A percentile compares a stretch with the other conserved stretches of the same genome.
These are phyloP conservation scores for Parietaria judaica DNA, from an alignment of 306 rosid species.

Conservation along the genomic window DNA sequence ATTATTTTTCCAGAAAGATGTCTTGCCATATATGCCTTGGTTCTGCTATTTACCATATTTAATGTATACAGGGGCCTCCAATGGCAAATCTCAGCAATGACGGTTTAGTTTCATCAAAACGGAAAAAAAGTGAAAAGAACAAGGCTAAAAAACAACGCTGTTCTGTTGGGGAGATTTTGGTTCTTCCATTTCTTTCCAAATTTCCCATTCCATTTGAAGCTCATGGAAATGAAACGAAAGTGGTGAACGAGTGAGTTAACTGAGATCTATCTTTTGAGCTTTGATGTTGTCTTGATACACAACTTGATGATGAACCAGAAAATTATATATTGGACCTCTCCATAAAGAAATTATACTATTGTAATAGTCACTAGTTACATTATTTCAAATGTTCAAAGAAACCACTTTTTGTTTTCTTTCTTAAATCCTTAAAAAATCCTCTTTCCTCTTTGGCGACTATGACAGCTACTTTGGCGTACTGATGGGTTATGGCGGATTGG, in stretches of 20 bases:
- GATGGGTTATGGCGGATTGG: slow-evolving; percentile 75
- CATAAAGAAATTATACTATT: no score
- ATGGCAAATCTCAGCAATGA: slow-evolving; percentile 28
- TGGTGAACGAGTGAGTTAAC: slow-evolving; percentile 54
- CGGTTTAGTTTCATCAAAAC: slow-evolving; percentile 50
- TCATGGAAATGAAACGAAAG: slow-evolving; percentile 36
- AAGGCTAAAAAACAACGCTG: slow-evolving; percentile 38
- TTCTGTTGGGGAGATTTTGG: slow-evolving; percentile 77
- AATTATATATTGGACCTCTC: neutral
- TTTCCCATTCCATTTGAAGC: slow-evolving; percentile 68
- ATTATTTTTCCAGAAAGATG: slow-evolving; percentile 10
- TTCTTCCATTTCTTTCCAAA: slow-evolving; percentile 82
- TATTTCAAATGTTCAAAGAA: no score
- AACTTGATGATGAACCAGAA: neutral
- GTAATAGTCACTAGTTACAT: no score
- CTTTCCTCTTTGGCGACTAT: slow-evolving; percentile 9
- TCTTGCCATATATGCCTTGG: slow-evolving; percentile 14
- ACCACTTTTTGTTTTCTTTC: no score
- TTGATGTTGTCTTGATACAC: neutral
- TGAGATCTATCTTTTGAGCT: neutral
- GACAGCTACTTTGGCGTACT: slow-evolving; percentile 81
- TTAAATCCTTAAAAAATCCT: no score
- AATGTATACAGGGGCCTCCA: slow-evolving; percentile 62
- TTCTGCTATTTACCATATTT: slow-evolving; percentile 18
- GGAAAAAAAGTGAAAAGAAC: slow-evolving; percentile 72